Base-by-base conservation (phyloP, 148 eudicot genomes). In the Dianthus caryophyllus region DNA sequence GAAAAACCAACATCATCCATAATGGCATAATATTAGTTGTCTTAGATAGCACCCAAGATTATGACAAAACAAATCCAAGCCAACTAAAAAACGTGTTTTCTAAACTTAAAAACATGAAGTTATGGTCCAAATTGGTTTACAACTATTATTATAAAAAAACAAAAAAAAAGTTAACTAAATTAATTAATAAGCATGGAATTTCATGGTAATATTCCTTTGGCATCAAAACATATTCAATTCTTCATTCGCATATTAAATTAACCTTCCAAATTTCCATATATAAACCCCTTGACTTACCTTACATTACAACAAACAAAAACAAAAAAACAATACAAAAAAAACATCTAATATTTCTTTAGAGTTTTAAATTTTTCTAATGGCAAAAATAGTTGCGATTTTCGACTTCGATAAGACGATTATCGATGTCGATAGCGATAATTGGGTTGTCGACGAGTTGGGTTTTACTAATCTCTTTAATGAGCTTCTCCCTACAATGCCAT, bases 401-500 rank as follows among this genome's bases (percentile, higher is more conserved):
- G 62, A 58, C 62, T 58, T 58, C 62, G 62, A 58, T 33, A 58
- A 58, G 10, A 58, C 62, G 31, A 91, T 91, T 9, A 84, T 88
- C 56, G 93, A 91, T 11, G 13, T 75, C 38, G 62, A 58, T 58
- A 58, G 62, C 11, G 62, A 58, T 58, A 58, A 58, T 58, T 58
- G 62, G 62, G 62, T 58, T 0, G 62, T 58, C 16, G 96, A 91
- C 39, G 83, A 82, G 21, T 66, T 88, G 57, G 88, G 92, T 18
- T 83, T 75, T 57, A 88, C 88, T 4, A 87, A 87, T 18, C 69
- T 82, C 71, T 91, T 91, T 79, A 79, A 88, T 43, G 70, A 80
- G 46, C 85, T 88, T 51, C 87, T 85, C 57, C 79, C 88, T 15
- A 88, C 93, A 75, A 83, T 91, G 97, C 96, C 96, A n/a, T 88